Evolutionary conservation across 352 stramenopile genomes (phyloP).

Genomic region (Globisporangium ultimum): DNA sequence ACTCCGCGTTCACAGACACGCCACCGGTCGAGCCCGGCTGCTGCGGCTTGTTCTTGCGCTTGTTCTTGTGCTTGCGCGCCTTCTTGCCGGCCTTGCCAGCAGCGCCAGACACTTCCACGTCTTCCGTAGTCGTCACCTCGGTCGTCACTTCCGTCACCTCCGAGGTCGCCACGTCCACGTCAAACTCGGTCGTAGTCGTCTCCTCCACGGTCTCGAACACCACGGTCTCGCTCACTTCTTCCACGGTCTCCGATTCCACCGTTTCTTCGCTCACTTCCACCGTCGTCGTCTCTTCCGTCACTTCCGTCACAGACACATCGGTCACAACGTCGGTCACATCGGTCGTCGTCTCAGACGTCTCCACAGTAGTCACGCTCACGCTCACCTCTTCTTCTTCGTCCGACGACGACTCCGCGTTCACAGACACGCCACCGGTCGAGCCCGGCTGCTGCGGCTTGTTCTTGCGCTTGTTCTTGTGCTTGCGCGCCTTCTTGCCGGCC

Average conservation of each 20-base stretch:
- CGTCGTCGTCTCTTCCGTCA: conserved; percentile 10
- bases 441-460: background rate
- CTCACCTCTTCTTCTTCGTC: background rate
- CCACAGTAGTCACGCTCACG: background rate
- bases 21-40: too few relatives aligned
- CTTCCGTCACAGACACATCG: conserved; percentile 3
- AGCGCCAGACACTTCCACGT: too few relatives aligned
- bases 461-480: conserved; percentile 8
- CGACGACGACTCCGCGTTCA: background rate
- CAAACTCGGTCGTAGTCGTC: background rate
- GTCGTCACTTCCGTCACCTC: too few relatives aligned
- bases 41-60: conserved; percentile 9
- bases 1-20: background rate
- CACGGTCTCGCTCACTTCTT: too few relatives aligned
- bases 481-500: too few relatives aligned
- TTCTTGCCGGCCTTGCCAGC: too few relatives aligned
- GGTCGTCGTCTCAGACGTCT: background rate
- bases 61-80: too few relatives aligned
- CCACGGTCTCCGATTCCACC: too few relatives aligned
- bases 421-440: background rate
- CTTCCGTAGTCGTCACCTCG: too few relatives aligned
- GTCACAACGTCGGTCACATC: conserved; percentile 6
- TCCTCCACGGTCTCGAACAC: too few relatives aligned
- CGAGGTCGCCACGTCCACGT: too few relatives aligned
- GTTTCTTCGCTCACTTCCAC: background rate